phyloP scores from a whole-genome alignment of 2,329 filamentous ascomycete genomes.

The Ceratocystis papillata region DNA sequence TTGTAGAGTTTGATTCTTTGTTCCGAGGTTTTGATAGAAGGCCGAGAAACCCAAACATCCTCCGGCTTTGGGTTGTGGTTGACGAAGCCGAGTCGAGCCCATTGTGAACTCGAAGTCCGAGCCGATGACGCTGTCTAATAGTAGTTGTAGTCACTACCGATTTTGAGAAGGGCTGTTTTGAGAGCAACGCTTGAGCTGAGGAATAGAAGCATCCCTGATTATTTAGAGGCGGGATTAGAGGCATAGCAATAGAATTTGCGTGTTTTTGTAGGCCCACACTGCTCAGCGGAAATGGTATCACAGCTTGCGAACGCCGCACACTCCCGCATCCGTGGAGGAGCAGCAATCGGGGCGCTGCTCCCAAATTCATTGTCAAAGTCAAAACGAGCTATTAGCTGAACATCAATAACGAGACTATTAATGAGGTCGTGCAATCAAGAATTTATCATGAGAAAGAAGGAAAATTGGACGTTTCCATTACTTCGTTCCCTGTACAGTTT shows the following conservation, averaged over 20 bases:
- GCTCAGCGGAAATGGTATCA: neutral
- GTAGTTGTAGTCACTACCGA: neutral
- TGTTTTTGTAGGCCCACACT: neutral
- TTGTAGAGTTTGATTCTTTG: constrained; percentile 13
- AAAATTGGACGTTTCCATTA: neutral
- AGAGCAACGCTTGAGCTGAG: neutral
- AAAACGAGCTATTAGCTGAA: constrained; percentile 22
- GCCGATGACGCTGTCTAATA: neutral
- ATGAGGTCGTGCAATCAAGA: neutral
- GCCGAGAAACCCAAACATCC: constrained; percentile 16
- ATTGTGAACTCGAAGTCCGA: constrained; percentile 8
- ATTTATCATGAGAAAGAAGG: constrained; percentile 1
- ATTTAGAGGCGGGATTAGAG: neutral
- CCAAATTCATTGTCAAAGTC: constrained; percentile 39
- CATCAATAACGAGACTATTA: constrained; percentile 6
- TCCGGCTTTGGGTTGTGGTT: neutral
- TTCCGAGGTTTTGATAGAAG: constrained; percentile 11
- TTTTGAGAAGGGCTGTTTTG: neutral
- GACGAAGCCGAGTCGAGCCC: neutral
- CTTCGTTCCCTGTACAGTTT: neutral
- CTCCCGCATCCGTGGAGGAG: constrained; percentile 31
- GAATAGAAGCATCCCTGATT: constrained; percentile 8
- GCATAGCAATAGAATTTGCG: neutral
- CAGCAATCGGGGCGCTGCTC: constrained; percentile 41
- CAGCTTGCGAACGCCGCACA: neutral